Conservation (phyloP, 2,329 filamentous ascomycete genomes). For the Aureobasidium pullulans region DNA sequence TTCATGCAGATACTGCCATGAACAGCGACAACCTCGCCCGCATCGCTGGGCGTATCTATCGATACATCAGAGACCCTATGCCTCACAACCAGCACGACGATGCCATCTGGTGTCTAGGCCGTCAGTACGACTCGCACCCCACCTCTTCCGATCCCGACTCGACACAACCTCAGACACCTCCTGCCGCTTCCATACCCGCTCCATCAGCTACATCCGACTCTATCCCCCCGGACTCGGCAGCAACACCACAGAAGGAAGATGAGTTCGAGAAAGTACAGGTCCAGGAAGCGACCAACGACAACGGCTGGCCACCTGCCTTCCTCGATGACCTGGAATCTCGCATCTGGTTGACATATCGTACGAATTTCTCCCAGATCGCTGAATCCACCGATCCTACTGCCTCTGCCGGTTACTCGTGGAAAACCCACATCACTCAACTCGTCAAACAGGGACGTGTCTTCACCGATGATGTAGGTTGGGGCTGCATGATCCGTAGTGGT, state of each 20-base stretch:
- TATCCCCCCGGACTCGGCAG: not conserved
- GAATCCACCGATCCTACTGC: conserved; percentile 70
- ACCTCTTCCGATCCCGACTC: not conserved
- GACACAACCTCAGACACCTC: not conserved
- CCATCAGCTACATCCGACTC: not conserved
- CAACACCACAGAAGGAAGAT: not conserved
- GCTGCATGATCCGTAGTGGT: conserved; percentile 96
- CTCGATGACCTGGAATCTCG: conserved; percentile 87
- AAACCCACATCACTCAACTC: conserved; percentile 76
- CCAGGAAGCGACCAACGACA: conserved; percentile 32
- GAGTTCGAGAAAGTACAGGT: conserved; percentile 12
- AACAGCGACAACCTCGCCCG: conserved; percentile 67
- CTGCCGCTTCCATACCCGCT: not conserved
- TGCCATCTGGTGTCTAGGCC: conserved; percentile 77
- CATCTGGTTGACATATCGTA: conserved; percentile 95
- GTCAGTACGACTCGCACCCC: conserved; percentile 40
- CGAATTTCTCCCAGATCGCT: conserved; percentile 74
- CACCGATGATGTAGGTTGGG: conserved; percentile 91
- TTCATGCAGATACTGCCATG: conserved; percentile 36
- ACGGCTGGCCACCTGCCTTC: conserved; percentile 77
- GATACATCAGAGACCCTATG: conserved; percentile 87
- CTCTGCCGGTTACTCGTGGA: conserved; percentile 64
- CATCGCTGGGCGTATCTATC: conserved; percentile 69
- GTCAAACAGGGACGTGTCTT: conserved; percentile 68
- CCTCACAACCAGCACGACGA: conserved; percentile 70